Conservation (phyloP, 352 stramenopile genomes). For the Phytopythium oedochilum region DNA sequence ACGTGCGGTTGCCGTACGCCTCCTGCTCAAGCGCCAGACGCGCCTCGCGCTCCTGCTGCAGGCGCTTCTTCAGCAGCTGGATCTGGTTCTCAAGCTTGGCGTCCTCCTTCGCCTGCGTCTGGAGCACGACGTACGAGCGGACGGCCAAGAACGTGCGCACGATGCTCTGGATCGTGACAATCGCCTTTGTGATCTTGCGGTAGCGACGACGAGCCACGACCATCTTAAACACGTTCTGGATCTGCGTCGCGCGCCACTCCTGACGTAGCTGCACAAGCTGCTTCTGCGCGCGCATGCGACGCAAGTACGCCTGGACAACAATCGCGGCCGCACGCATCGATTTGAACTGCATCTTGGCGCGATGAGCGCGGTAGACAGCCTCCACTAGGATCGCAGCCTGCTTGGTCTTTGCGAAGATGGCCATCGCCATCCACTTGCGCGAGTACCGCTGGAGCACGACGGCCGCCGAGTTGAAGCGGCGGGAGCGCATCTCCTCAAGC, state of each 20-base stretch:
- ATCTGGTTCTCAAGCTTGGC: slow-evolving; percentile 97
- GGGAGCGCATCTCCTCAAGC: slow-evolving; percentile 84
- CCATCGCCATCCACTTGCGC: slow-evolving; percentile 77
- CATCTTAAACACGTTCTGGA: slow-evolving; percentile 86
- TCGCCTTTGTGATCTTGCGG: slow-evolving; percentile 57
- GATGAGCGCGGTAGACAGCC: slow-evolving; percentile 46
- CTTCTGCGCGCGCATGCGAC: slow-evolving; percentile 54
- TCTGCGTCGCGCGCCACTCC: slow-evolving; percentile 69
- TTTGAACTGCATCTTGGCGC: slow-evolving; percentile 43
- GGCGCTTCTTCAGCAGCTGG: slow-evolving; percentile 85
- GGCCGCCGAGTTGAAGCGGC: slow-evolving; percentile 73
- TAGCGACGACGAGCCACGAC: slow-evolving; percentile 61
- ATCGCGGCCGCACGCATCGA: slow-evolving; percentile 56
- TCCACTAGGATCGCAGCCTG: slow-evolving; percentile 53
- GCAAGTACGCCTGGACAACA: slow-evolving; percentile 60
- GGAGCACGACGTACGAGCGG: slow-evolving; percentile 63
- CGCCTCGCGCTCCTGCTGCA: slow-evolving; percentile 88
- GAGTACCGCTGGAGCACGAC: slow-evolving; percentile 79
- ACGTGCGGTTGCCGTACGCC: slow-evolving; percentile 56
- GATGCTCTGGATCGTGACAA: slow-evolving; percentile 74
- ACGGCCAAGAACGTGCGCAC: slow-evolving; percentile 80
- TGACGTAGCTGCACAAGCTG: slow-evolving; percentile 55
- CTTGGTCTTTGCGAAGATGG: slow-evolving; percentile 55
- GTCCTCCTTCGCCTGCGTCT: slow-evolving; percentile 90
- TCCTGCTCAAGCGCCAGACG: slow-evolving; percentile 80